Percentiles rank a stretch among this genome's conserved stretches.
phyloP scores from a whole-genome alignment of 1,284 basidiomycete genomes.

The Trametes pubescens region DNA sequence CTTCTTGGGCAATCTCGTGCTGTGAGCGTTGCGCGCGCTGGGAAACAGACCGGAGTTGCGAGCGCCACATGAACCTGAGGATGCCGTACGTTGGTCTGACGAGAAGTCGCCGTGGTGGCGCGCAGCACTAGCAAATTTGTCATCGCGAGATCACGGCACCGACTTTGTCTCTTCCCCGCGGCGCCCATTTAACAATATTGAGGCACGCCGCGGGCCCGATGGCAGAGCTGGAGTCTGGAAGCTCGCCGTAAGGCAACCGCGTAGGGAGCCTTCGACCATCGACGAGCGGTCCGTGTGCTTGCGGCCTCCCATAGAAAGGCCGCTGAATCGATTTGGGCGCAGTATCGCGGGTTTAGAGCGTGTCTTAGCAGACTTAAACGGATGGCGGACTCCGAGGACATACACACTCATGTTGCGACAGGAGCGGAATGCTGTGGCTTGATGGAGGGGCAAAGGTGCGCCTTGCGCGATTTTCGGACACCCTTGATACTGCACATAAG shows the following conservation, averaged over 20 bases:
- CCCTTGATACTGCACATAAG: no score
- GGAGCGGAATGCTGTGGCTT: no score
- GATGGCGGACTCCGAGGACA: background rate
- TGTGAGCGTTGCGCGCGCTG: background rate
- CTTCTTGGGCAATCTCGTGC: slow-evolving; percentile 6
- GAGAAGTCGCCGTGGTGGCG: slow-evolving; percentile 7
- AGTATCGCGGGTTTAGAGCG: background rate
- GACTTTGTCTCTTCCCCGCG: background rate
- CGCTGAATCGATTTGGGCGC: background rate
- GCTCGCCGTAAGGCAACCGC: no score
- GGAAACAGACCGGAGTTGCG: slow-evolving; percentile 11
- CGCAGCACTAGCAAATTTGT: slow-evolving; percentile 1
- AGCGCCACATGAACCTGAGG: slow-evolving; percentile 12
- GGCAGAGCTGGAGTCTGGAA: no score
- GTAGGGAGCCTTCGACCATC: background rate
- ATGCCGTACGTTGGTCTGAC: background rate
- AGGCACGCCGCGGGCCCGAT: background rate
- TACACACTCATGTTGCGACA: background rate
- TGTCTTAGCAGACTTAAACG: background rate
- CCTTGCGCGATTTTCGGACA: no score
- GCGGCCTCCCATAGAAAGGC: background rate
- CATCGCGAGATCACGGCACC: slow-evolving; percentile 1
- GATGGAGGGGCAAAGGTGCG: no score
- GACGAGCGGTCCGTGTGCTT: background rate
- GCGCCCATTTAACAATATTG: background rate